phyloP scores from a whole-genome alignment of 2,329 filamentous ascomycete genomes.

The Penicillium sp. region DNA sequence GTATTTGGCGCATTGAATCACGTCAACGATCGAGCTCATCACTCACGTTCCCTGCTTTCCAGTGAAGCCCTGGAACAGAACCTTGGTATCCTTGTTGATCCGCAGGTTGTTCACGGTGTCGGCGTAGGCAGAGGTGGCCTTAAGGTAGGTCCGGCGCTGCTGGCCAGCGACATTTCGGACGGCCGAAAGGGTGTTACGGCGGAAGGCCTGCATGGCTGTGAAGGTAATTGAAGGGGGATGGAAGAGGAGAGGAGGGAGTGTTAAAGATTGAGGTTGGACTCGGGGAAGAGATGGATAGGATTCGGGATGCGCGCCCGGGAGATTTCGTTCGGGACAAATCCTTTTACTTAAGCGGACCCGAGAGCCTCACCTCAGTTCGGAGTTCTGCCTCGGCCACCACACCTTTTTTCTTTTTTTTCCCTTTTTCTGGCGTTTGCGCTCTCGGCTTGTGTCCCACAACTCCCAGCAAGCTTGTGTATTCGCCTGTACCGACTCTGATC shows the following conservation, averaged over 20 bases:
- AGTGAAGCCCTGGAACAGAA: conserved; percentile 95
- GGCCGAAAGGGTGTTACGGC: conserved; percentile 65
- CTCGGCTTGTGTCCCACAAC: no score
- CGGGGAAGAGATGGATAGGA: conserved; percentile 18
- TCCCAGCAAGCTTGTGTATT: conserved; percentile 9
- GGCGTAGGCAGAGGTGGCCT: conserved; percentile 62
- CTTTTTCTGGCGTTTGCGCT: no score
- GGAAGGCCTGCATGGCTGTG: conserved; percentile 71
- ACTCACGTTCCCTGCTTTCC: conserved; percentile 92
- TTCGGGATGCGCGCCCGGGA: conserved; percentile 26
- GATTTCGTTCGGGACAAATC: conserved; percentile 32
- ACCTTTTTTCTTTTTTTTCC: conserved; percentile 23
- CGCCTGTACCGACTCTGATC: background rate
- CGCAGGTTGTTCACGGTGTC: conserved; percentile 77
- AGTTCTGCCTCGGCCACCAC: conserved; percentile 21
- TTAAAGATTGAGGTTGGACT: conserved; percentile 12
- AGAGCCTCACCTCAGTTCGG: conserved; percentile 19
- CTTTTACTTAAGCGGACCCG: conserved; percentile 34
- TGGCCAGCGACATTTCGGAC: conserved; percentile 55
- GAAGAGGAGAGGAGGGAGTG: conserved; percentile 14
- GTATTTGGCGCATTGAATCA: conserved; percentile 27
- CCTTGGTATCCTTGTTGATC: conserved; percentile 88
- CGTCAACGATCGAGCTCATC: background rate
- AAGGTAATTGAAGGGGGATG: conserved; percentile 13
- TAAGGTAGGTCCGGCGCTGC: conserved; percentile 70